These are phyloP conservation scores for Monosporozyma solicola DNA, from an alignment of 805 yeast genomes.

Conservation along the genomic window DNA sequence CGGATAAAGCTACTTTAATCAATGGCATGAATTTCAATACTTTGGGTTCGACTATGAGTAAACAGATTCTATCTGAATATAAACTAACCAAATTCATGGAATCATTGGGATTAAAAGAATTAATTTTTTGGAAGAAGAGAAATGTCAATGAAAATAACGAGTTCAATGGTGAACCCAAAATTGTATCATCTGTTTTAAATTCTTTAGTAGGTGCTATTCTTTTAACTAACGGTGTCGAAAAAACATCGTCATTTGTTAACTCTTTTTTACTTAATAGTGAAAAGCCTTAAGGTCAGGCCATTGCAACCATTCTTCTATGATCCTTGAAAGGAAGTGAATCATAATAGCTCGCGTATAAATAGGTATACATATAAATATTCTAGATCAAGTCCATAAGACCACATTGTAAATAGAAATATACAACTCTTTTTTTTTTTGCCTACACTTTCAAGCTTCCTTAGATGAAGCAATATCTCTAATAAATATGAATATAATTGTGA, in stretches of 20 bases:
- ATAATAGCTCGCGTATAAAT: background rate
- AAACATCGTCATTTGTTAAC: constrained; percentile 47
- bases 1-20: constrained; percentile 14
- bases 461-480: background rate
- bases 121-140: constrained; percentile 61
- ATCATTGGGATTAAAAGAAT: constrained; percentile 37
- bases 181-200: constrained; percentile 44
- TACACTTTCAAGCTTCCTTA: background rate
- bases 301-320: background rate
- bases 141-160: constrained; percentile 36
- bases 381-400: background rate
- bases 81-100: constrained; percentile 46
- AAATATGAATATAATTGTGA: background rate
- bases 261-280: background rate
- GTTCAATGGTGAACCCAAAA: constrained; percentile 47
- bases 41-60: constrained; percentile 49
- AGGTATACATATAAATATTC: background rate
- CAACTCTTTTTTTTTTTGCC: background rate
- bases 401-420: background rate
- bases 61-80: constrained; percentile 41
- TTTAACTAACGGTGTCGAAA: constrained; percentile 48
- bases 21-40: constrained; percentile 47
- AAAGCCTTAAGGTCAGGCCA: background rate
- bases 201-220: constrained; percentile 66
- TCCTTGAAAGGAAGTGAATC: background rate